A percentile compares a stretch with the other conserved stretches of the same genome.
These are phyloP conservation scores for Uronychia setigera DNA, from an alignment of 73 alveolate species.

Conservation along the genomic window DNA sequence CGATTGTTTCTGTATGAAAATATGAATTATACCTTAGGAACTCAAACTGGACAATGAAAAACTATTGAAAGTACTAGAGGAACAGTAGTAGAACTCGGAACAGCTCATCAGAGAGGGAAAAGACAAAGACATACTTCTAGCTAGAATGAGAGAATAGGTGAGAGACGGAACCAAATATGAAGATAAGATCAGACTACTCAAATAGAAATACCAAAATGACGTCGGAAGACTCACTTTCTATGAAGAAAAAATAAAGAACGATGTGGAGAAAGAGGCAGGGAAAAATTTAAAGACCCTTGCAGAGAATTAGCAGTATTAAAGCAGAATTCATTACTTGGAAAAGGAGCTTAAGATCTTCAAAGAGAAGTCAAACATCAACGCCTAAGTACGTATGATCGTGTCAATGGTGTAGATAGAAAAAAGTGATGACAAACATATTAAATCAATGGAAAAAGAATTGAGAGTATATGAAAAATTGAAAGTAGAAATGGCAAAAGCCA, in stretches of 20 bases:
- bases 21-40: not conserved
- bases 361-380: not conserved
- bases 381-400: not conserved
- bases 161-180: not conserved
- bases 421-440: not conserved
- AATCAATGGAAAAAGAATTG: not conserved
- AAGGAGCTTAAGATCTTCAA: not conserved
- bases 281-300: not conserved
- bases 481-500: not conserved
- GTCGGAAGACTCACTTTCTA: not conserved
- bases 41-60: not conserved
- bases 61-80: not conserved
- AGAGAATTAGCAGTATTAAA: not conserved
- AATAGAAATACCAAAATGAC: not conserved
- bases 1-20: not conserved
- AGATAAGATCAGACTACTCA: not conserved
- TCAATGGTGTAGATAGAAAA: not conserved
- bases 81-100: not conserved
- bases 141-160: not conserved
- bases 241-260: not conserved
- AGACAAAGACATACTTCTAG: not conserved
- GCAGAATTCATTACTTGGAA: not conserved
- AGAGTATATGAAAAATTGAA: not conserved
- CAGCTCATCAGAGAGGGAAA: not conserved
- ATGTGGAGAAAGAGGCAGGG: not conserved